Evolutionary conservation across 2,329 filamentous ascomycete genomes (phyloP).

Genomic region (Arthroderma sp.): DNA sequence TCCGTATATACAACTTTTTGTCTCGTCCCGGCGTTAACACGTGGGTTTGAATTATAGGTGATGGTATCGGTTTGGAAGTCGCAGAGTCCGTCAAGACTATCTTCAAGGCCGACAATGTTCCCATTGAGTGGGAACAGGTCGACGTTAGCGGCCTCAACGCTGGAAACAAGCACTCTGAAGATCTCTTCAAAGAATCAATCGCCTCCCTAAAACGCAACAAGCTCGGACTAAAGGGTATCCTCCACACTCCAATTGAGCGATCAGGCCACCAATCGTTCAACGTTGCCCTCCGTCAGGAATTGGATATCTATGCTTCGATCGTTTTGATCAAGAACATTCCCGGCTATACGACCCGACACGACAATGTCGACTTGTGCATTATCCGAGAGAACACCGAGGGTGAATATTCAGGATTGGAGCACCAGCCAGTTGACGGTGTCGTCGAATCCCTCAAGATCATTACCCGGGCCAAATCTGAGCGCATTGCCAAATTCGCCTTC

Average conservation of each 20-base stretch:
- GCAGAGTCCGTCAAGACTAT: conserved; percentile 97
- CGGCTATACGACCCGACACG: conserved; percentile 93
- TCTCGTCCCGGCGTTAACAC: too few species aligned
- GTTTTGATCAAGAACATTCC: conserved; percentile 99
- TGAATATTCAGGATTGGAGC: conserved; percentile 97
- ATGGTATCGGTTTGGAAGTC: conserved; percentile 96
- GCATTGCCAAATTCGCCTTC: conserved; percentile 98
- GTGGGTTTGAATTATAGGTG: conserved; percentile 37
- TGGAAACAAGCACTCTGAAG: conserved; percentile 77
- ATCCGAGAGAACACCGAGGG: conserved; percentile 99
- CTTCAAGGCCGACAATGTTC: conserved; percentile 99
- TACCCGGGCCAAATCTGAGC: conserved; percentile 96
- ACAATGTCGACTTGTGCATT: conserved; percentile 95
- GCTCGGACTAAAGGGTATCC: conserved; percentile 95
- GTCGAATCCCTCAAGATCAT: conserved; percentile 99
- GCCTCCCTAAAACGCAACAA: conserved; percentile 96
- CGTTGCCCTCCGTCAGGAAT: conserved; percentile 95
- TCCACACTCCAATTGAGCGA: conserved; percentile 92
- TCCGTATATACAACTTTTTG: too few species aligned
- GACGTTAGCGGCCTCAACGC: conserved; percentile 85
- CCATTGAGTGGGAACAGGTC: conserved; percentile 97
- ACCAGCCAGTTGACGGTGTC: conserved; percentile 90
- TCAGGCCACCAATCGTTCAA: conserved; percentile 99
- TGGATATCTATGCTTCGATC: conserved; percentile 98
- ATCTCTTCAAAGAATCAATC: conserved; percentile 89